phyloP scores from a whole-genome alignment of 768 basidiomycete genomes.

The Rhizopogon sp. region DNA sequence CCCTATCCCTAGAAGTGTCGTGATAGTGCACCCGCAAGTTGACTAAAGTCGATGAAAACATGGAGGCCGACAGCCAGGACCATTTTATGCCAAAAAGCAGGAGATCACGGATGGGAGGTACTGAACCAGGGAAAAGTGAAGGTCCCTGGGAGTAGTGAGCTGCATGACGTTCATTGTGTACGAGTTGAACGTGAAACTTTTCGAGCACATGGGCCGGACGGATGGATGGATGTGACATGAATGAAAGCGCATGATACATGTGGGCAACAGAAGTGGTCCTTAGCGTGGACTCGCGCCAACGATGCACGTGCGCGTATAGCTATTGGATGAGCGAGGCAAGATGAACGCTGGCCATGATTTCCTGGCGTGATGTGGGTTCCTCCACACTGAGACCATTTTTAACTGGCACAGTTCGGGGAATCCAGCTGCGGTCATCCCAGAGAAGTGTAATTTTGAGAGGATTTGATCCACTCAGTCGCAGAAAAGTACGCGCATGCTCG shows the following conservation, averaged over 20 bases:
- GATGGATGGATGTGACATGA: neutral
- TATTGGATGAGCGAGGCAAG: neutral
- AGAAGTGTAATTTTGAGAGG: neutral
- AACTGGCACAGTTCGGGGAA: too few relatives aligned
- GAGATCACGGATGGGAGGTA: neutral
- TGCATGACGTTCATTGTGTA: neutral
- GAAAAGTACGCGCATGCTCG: neutral
- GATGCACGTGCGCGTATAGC: neutral
- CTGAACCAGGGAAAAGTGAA: neutral
- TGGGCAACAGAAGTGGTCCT: neutral
- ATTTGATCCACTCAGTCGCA: neutral
- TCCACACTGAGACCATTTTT: too few relatives aligned
- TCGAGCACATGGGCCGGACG: neutral
- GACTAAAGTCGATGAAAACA: constrained; percentile 4
- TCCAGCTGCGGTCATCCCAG: neutral
- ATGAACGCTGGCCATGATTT: neutral
- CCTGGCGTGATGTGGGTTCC: too few relatives aligned
- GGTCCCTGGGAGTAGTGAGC: neutral
- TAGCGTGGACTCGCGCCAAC: neutral
- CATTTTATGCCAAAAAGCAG: neutral
- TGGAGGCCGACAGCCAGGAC: neutral
- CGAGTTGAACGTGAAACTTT: neutral
- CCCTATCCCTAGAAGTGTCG: neutral
- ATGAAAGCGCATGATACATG: neutral
- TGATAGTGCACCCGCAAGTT: constrained; percentile 11